A percentile compares a stretch with the other conserved stretches of the same genome.
These are phyloP conservation scores for Penicillium bovifimosum DNA, from an alignment of 495 filamentous ascomycete species.

Conservation along the genomic window DNA sequence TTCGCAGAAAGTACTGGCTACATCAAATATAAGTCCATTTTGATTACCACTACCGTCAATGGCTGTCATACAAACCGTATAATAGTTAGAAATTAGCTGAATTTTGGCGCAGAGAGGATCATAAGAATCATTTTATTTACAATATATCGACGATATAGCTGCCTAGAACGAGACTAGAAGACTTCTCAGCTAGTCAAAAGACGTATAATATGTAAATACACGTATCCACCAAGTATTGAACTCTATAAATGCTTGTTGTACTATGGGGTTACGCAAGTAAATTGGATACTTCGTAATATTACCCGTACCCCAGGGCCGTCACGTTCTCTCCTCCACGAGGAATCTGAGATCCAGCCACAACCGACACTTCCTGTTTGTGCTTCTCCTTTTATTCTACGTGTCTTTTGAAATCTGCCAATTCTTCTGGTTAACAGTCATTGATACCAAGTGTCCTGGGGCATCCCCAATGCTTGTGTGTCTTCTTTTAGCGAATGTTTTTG, in stretches of 20 bases:
- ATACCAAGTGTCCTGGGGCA: neutral
- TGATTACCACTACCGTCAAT: neutral
- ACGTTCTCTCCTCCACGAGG: conserved; percentile 24
- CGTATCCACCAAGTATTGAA: neutral
- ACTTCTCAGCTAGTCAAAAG: too few species aligned
- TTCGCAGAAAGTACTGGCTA: neutral
- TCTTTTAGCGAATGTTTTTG: neutral
- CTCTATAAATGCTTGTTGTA: neutral
- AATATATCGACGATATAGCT: too few species aligned
- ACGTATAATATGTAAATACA: neutral
- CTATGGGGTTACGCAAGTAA: neutral
- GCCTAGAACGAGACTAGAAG: too few species aligned
- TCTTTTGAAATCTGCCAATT: neutral
- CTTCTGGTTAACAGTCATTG: neutral
- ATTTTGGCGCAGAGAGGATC: too few species aligned
- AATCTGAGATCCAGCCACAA: conserved; percentile 25
- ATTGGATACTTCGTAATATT: neutral
- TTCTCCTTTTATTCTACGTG: neutral
- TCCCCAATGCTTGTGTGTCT: neutral
- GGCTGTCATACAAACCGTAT: neutral
- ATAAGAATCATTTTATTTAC: too few species aligned
- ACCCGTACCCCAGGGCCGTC: conserved; percentile 5
- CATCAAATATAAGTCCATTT: neutral
- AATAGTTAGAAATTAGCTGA: too few species aligned
- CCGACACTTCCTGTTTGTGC: conserved; percentile 8